phyloP scores from a whole-genome alignment of 2,329 filamentous ascomycete species.

The Aureobasidium lini region DNA sequence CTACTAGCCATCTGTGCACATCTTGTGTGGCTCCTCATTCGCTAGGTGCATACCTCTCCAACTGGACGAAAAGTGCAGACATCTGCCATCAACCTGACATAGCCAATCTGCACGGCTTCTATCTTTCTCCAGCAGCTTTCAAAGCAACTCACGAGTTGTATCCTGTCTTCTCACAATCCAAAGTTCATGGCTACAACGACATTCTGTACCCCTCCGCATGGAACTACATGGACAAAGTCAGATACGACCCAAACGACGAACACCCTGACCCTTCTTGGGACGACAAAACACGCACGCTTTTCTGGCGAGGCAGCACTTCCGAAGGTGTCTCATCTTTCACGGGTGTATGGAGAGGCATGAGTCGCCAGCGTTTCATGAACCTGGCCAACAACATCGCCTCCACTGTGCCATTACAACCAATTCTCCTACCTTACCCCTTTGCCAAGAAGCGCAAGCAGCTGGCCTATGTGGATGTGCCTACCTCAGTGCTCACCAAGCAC shows the following conservation, averaged over 20 bases:
- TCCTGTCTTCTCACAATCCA: constrained; percentile 70
- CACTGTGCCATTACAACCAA: constrained; percentile 39
- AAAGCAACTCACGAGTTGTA: constrained; percentile 57
- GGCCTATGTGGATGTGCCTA: constrained; percentile 49
- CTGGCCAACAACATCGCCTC: constrained; percentile 53
- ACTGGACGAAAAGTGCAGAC: constrained; percentile 59
- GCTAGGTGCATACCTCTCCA: constrained; percentile 55
- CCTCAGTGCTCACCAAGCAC: constrained; percentile 46
- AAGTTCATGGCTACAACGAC: constrained; percentile 65
- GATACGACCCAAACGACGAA: constrained; percentile 44
- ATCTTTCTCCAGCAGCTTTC: constrained; percentile 56
- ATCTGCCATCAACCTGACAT: constrained; percentile 73
- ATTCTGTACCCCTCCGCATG: constrained; percentile 63
- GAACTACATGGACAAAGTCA: constrained; percentile 54
- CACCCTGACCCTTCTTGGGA: constrained; percentile 49
- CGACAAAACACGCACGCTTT: constrained; percentile 57
- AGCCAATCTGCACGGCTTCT: constrained; percentile 64
- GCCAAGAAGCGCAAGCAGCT: constrained; percentile 35
- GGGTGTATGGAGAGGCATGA: constrained; percentile 60
- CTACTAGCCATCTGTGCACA: constrained; percentile 57
- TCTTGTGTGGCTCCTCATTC: constrained; percentile 59
- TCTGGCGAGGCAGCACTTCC: constrained; percentile 67
- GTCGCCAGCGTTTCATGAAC: constrained; percentile 64
- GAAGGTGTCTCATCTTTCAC: constrained; percentile 43
- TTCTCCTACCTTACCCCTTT: constrained; percentile 47